These are phyloP conservation scores for Flaveria trinervia DNA, from an alignment of 129 eudicot genomes.

Conservation along the genomic window DNA sequence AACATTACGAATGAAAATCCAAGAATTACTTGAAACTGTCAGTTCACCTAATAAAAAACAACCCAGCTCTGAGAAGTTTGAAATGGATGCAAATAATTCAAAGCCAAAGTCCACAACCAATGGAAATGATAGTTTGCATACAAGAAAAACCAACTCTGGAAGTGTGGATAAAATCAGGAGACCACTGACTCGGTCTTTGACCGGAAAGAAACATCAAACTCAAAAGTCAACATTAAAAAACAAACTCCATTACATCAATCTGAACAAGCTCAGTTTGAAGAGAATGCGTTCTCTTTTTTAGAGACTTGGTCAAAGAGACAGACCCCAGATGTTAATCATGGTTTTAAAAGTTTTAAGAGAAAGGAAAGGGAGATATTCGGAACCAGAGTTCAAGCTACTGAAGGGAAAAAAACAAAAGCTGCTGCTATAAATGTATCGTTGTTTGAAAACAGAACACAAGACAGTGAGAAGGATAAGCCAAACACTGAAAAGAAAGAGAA, in stretches of 20 bases:
- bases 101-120: slow-evolving; percentile 37
- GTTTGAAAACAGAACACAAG: slow-evolving; percentile 22
- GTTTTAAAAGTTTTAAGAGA: slow-evolving; percentile 40
- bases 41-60: slow-evolving; percentile 51
- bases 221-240: slow-evolving; percentile 25
- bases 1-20: slow-evolving; percentile 66
- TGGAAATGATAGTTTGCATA: slow-evolving; percentile 29
- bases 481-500: slow-evolving; percentile 20
- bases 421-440: slow-evolving; percentile 34
- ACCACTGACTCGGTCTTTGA: slow-evolving; percentile 65
- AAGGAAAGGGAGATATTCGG: slow-evolving; percentile 38
- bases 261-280: slow-evolving; percentile 39
- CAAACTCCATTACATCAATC: slow-evolving; percentile 29
- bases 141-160: slow-evolving; percentile 34
- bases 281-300: slow-evolving; percentile 49
- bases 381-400: slow-evolving; percentile 35
- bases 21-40: slow-evolving; percentile 72
- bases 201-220: slow-evolving; percentile 46
- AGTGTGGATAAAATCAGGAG: slow-evolving; percentile 38
- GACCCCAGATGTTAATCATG: slow-evolving; percentile 35
- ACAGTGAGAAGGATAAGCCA: slow-evolving; percentile 36
- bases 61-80: slow-evolving; percentile 31
- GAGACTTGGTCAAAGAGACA: slow-evolving; percentile 44
- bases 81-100: slow-evolving; percentile 33
- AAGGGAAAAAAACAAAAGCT: slow-evolving; percentile 40